Conservation (phyloP, 176 grass and related monocot genomes). For the Oryza brachyantha region DNA sequence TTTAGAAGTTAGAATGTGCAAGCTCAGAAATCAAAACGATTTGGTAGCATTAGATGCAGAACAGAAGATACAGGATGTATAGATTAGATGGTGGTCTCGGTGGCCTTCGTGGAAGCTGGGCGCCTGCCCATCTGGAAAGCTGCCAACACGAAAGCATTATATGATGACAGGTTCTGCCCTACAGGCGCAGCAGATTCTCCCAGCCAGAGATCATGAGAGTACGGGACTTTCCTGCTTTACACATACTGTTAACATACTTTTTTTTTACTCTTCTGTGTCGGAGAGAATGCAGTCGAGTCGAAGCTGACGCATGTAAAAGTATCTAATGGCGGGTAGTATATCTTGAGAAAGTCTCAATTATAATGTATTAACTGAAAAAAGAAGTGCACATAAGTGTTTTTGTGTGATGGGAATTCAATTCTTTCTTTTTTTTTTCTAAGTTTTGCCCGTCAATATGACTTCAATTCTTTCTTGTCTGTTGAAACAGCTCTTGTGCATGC, state of each 20-base stretch:
- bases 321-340: background rate
- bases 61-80: slow-evolving; percentile 58
- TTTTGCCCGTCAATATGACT: too few species aligned
- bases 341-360: slow-evolving; percentile 3
- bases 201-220: slow-evolving; percentile 22
- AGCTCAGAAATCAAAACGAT: slow-evolving; percentile 24
- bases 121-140: slow-evolving; percentile 26
- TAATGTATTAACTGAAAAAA: slow-evolving; percentile 1
- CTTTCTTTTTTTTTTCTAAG: too few species aligned
- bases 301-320: slow-evolving; percentile 20
- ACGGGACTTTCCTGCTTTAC: slow-evolving; percentile 7
- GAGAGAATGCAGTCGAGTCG: background rate
- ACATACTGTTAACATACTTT: slow-evolving; percentile 25
- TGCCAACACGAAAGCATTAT: slow-evolving; percentile 16
- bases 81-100: slow-evolving; percentile 47
- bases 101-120: slow-evolving; percentile 29
- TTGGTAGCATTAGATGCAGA: slow-evolving; percentile 39
- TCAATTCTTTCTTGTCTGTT: background rate
- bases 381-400: background rate
- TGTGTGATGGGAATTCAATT: background rate
- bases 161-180: slow-evolving; percentile 17
- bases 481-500: background rate
- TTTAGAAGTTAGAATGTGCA: slow-evolving; percentile 40
- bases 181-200: slow-evolving; percentile 11
- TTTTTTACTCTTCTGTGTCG: background rate